Percentiles rank a stretch among this genome's conserved stretches.
These are phyloP conservation scores for Calcarisporium arbuscula DNA, from an alignment of 2,329 filamentous ascomycete species.

Conservation along the genomic window DNA sequence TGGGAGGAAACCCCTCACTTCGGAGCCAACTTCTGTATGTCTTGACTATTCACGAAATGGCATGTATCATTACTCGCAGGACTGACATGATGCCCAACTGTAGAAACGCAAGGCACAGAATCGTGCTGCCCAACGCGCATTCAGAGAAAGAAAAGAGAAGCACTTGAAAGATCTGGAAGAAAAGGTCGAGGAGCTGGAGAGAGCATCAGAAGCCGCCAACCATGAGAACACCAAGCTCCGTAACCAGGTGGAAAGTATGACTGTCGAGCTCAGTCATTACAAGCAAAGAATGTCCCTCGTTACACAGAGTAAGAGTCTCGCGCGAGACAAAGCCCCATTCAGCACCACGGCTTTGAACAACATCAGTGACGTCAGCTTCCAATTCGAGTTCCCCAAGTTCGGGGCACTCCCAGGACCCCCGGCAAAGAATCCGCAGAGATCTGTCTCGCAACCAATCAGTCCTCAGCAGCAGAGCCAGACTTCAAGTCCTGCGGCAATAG, in stretches of 20 bases:
- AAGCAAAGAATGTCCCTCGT: slow-evolving; percentile 73
- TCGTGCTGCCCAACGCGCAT: slow-evolving; percentile 83
- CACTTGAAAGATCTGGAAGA: slow-evolving; percentile 80
- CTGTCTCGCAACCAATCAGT: slow-evolving; percentile 25
- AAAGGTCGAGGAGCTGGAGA: slow-evolving; percentile 70
- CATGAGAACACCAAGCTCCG: slow-evolving; percentile 80
- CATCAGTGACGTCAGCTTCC: slow-evolving; percentile 72
- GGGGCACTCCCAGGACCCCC: slow-evolving; percentile 59
- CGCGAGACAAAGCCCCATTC: slow-evolving; percentile 34
- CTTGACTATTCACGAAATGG: slow-evolving; percentile 3
- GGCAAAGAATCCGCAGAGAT: slow-evolving; percentile 18
- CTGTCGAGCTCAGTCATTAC: slow-evolving; percentile 80
- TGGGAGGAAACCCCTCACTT: slow-evolving; percentile 89
- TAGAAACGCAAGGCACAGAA: slow-evolving; percentile 97
- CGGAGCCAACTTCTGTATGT: slow-evolving; percentile 91
- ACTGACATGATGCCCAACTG: slow-evolving; percentile 12
- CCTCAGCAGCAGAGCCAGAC: slow-evolving; percentile 18
- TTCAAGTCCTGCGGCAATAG: slow-evolving; percentile 20
- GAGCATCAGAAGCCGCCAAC: slow-evolving; percentile 73
- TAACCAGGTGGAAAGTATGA: slow-evolving; percentile 82
- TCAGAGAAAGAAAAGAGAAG: slow-evolving; percentile 91
- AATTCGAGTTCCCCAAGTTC: slow-evolving; percentile 95
- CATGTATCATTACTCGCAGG: background rate
- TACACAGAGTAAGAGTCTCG: slow-evolving; percentile 25
- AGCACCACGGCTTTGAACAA: slow-evolving; percentile 48